Evolutionary conservation across 2,329 filamentous ascomycete species (phyloP), one percentile per base, ranked within the genome.

Genomic region (Zasmidium citrigriseum): DNA sequence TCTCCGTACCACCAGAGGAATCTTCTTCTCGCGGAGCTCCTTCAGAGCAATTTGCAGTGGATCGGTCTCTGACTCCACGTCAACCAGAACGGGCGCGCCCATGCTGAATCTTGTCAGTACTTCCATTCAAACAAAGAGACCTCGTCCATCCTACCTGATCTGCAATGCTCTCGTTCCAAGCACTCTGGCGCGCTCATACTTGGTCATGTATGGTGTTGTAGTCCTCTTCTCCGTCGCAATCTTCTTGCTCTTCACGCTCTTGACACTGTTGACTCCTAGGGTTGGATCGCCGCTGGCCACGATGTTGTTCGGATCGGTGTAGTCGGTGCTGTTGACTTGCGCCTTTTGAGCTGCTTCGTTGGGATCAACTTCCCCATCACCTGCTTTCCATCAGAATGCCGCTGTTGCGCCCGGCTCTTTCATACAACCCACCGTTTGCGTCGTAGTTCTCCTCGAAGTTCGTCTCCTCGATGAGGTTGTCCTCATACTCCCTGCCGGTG

Each of bases 161-260:
- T 99, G 95, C 73, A 98, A 77, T 44, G 95, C 95, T 66, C 95
- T 84, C 44, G 95, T 98, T 49, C 95, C 95, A 64, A 99, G 79
- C 59, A 99, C 93, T 72, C 95, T 87, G 63, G 95, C 95, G 68
- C 88, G 86, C 82, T 99, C 95, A 78, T 99, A 99, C 80, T 99
- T 99, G 67, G 95, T 99, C 93, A 99, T 96, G 79, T 97, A 99
- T 2, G 93, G 95, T 24, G 95, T 99, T 9, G 95, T 99, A 22
- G 86, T 89, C 69, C 95, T 87, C 77, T 96, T 86, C 66, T 93
- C 90, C 67, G 91, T 90, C 57, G 92, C 85, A 51, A 99, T 93
- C 79, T 91, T 96, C 84, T 96, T 97, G 78, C 93, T 80, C 72
- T 83, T 82, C 61, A 83, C 71, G 65, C 80, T 80, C 65, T 83